Evolutionary conservation across 345 rosid species (phyloP), one percentile per base, ranked within the genome.

Genomic region (Lepidium africanum): DNA sequence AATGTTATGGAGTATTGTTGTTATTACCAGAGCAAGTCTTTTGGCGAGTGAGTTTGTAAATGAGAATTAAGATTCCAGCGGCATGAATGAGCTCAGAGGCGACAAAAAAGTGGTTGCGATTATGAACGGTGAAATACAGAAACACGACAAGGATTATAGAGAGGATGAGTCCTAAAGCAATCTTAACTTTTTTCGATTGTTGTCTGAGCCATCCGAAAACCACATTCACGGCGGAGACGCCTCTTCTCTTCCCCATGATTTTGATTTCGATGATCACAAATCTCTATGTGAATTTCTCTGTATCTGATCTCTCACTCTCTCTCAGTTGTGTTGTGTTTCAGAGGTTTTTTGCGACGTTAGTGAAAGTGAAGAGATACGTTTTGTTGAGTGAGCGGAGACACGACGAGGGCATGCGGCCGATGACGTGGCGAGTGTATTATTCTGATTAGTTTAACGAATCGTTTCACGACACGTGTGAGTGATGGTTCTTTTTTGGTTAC

Each of bases 31-130:
- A 82, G 49, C 92, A 85, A 17, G 81, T 80, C 59, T 78, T 87
- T 72, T 82, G 81, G 51, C 80, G 81, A 14, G 75, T 75, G 69
- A 89, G 96, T 76, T 87, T 89, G 73, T 82, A 85, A 63, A 80
- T 79, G 76, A 89, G 77, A 73, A 81, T 84, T 2, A 80, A 10
- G 74, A 89, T 84, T 48, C 92, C 96, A 49, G 76, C 78, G 43
- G 79, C 83, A 64, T 89, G 96, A 75, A 84, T 68, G 19, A 83
- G 51, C 71, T 89, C 91, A 13, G 96, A 78, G 9, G 81, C 89
- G 54, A 87, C 6, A 21, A 84, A 89, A 61, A 89, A 85, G 65
- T 87, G 79, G 15, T 76, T 67, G 17, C 50, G 58, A 58, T 84
- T 63, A 12, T 70, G 64, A 14, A 85, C 83, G 6, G 40, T 12